Conservation (phyloP, 352 stramenopile species). For the Globisporangium camurandrum region DNA sequence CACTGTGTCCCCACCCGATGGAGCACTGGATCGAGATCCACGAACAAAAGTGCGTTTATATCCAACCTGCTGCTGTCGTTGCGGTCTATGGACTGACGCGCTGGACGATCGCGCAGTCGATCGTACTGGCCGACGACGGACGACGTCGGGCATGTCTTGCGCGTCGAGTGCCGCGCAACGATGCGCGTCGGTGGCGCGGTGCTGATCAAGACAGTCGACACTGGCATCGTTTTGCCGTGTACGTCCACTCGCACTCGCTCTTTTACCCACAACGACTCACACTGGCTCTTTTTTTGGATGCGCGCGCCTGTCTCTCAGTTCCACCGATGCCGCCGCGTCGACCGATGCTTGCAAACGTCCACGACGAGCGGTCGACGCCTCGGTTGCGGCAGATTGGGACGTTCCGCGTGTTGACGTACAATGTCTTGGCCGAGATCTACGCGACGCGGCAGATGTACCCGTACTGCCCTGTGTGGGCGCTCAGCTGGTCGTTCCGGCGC, state of each 20-base stretch:
- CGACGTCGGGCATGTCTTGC: slow-evolving; percentile 74
- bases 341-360: slow-evolving; percentile 77
- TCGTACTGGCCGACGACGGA: slow-evolving; percentile 57
- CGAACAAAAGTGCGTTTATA: slow-evolving; percentile 37
- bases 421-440: slow-evolving; percentile 90
- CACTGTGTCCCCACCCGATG: slow-evolving; percentile 38
- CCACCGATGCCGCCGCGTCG: slow-evolving; percentile 62
- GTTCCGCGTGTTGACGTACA: slow-evolving; percentile 87
- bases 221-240: slow-evolving; percentile 83
- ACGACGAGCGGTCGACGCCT: slow-evolving; percentile 68
- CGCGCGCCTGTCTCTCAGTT: slow-evolving; percentile 33
- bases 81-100: slow-evolving; percentile 26
- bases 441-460: slow-evolving; percentile 92
- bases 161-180: slow-evolving; percentile 68
- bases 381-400: slow-evolving; percentile 69
- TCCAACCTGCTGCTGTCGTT: slow-evolving; percentile 18
- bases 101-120: too few relatives aligned
- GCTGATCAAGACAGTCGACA: slow-evolving; percentile 73
- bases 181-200: slow-evolving; percentile 41
- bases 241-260: slow-evolving; percentile 14
- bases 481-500: slow-evolving; percentile 95
- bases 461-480: slow-evolving; percentile 95
- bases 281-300: background rate
- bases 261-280: background rate
- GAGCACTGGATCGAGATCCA: slow-evolving; percentile 62